These are phyloP conservation scores for Neofusicoccum ribis DNA, from an alignment of 2,329 filamentous ascomycete genomes.

Conservation along the genomic window DNA sequence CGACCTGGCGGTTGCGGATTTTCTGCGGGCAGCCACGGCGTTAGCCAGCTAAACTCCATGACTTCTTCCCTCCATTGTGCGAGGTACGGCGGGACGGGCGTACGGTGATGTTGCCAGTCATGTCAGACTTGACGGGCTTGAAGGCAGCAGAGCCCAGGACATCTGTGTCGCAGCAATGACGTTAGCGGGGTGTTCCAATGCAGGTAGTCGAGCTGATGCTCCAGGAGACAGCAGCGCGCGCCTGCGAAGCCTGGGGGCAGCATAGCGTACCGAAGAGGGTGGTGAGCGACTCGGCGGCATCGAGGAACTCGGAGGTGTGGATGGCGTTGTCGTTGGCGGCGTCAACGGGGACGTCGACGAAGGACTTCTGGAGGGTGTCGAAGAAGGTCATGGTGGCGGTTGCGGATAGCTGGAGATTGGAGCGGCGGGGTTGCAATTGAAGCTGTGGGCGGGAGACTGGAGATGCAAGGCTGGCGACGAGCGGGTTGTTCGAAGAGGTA, in stretches of 20 bases:
- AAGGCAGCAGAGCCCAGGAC: conserved; percentile 72
- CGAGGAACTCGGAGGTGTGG: conserved; percentile 82
- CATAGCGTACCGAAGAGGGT: conserved; percentile 73
- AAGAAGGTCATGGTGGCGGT: conserved; percentile 65
- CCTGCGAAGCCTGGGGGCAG: background rate
- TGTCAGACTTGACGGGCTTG: conserved; percentile 85
- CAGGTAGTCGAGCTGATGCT: background rate
- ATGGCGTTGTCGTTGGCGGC: conserved; percentile 71
- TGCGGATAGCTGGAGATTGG: background rate
- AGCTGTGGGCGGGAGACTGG: background rate
- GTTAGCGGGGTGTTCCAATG: background rate
- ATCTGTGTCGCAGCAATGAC: conserved; percentile 43
- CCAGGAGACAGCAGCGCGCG: no score
- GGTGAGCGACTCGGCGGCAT: conserved; percentile 83
- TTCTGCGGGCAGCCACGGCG: conserved; percentile 60
- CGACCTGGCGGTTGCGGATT: conserved; percentile 79
- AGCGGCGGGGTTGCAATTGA: background rate
- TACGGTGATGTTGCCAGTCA: conserved; percentile 89
- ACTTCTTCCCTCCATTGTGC: background rate
- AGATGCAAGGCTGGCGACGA: background rate
- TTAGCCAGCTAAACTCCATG: background rate
- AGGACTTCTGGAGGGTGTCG: conserved; percentile 80
- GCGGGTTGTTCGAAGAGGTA: background rate
- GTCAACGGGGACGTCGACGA: conserved; percentile 77
- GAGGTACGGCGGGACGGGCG: background rate